Conservation (phyloP, 345 rosid genomes). For the Dipteronia dyeriana region DNA sequence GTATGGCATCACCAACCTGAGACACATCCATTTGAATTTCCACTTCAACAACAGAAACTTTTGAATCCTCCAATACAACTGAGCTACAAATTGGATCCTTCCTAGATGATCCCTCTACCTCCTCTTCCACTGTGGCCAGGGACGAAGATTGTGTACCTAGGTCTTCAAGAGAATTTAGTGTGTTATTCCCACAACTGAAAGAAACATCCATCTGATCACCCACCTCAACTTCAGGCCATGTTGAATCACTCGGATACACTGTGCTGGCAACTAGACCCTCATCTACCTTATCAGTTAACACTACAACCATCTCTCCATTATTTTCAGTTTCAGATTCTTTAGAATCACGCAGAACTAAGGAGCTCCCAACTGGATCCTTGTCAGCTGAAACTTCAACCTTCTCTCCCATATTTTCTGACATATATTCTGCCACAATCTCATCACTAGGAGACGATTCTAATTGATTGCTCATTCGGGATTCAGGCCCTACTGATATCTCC, state of each 20-base stretch:
- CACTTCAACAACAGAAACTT: neutral
- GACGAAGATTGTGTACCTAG: neutral
- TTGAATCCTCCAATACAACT: neutral
- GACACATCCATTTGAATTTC: constrained; percentile 6
- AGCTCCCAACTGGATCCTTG: neutral
- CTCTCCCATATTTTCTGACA: neutral
- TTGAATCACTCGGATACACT: neutral
- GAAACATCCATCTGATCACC: neutral
- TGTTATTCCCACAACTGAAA: neutral
- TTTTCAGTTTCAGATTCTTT: neutral
- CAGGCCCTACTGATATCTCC: neutral
- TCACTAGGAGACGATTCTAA: neutral
- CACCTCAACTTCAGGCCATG: constrained; percentile 5
- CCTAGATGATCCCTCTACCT: neutral
- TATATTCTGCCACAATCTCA: neutral
- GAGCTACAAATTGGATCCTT: neutral
- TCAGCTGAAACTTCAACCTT: neutral
- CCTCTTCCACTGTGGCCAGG: neutral
- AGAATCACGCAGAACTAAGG: neutral
- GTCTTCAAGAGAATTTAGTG: neutral
- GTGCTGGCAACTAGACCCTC: neutral
- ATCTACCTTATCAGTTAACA: neutral
- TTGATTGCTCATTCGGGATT: neutral
- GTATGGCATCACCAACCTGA: neutral
- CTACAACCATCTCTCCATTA: neutral